Evolutionary conservation across 208 protist genomes (phyloP).

Genomic region (Eutreptiella sp.): DNA sequence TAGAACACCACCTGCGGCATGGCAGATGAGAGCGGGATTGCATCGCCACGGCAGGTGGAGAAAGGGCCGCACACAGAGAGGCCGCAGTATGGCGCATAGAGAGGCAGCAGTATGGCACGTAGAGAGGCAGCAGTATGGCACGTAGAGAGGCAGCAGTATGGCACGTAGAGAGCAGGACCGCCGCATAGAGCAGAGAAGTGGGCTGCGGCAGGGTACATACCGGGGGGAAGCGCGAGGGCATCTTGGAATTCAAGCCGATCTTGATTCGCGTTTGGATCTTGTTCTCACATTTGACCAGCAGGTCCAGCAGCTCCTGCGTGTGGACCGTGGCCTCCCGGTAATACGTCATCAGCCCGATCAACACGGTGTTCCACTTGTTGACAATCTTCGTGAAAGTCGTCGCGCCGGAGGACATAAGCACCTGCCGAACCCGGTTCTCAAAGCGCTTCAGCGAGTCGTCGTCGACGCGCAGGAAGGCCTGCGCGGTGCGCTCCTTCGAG

Average conservation of each 20-base stretch:
- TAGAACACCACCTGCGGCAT: slow-evolving; percentile 99
- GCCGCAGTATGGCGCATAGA: too few species aligned
- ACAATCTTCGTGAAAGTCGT: slow-evolving; percentile 99
- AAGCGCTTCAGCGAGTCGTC: slow-evolving; percentile 90
- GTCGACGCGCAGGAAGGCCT: slow-evolving; percentile 97
- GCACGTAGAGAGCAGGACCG: too few species aligned
- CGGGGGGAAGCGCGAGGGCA: slow-evolving; percentile 98
- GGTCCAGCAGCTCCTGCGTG: slow-evolving; percentile 93
- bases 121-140: too few species aligned
- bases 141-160: too few species aligned
- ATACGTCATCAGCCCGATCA: slow-evolving; percentile 99
- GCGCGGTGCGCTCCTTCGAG: slow-evolving; percentile 98
- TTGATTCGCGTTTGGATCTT: slow-evolving; percentile 99
- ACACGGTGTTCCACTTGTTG: slow-evolving; percentile 99
- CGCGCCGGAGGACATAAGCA: slow-evolving; percentile 98
- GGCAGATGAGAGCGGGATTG: too few species aligned
- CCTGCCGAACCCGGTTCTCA: slow-evolving; percentile 95
- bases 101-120: too few species aligned
- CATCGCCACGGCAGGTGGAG: too few species aligned
- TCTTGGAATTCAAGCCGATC: slow-evolving; percentile 99
- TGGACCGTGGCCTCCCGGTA: slow-evolving; percentile 98
- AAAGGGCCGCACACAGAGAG: too few species aligned
- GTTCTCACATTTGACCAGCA: slow-evolving; percentile 99
- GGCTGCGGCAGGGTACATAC: too few species aligned
- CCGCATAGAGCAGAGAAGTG: too few species aligned